Evolutionary conservation across 148 eudicot genomes (phyloP), one percentile per base, ranked within the genome.

Genomic region (Bassia scoparia): DNA sequence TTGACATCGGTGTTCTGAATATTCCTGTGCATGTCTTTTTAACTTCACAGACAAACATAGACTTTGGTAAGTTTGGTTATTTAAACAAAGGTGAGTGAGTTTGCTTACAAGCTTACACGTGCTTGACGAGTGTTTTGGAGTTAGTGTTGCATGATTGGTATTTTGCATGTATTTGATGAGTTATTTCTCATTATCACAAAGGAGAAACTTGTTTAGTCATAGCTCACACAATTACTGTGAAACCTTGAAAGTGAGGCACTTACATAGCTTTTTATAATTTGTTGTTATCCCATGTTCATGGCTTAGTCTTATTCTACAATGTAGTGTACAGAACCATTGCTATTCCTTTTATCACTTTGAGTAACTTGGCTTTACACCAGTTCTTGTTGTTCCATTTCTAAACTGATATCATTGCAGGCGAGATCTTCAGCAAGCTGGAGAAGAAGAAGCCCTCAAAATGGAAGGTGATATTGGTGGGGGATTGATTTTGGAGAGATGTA

Each of bases 391-490:
- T 50, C 41, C 56, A 66, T 67, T 41, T 27, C 41, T 31, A 26
- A 62, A 66, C 31, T 34, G 75, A 38, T 31, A 35, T 75, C 61
- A n/a, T 44, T 78, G 46, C 79, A 94, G 99, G 72, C 88, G 90
- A 68, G 88, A 83, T 86, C 89, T 89, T 84, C 90, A 86, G 83
- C 97, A 86, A 85, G 96, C 96, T 74, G 96, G 96, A 78, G 94
- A 89, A 84, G 81, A 67, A 50, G 97, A 91, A 67, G 82, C 90
- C 72, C 89, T 95, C 61, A 73, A 55, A 61, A 50, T 95, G 81
- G 98, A 95, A 81, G 97, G 89, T 70, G 99, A 91, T 76, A 78
- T 92, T 74, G 99, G 99, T 34, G 99, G 99, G 37, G 97, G 97
- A 65, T 78, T 95, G 71, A 70, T 81, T 73, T 73, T 95, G 27